phyloP scores from a whole-genome alignment of 345 rosid species.

The Noccaea caerulescens region DNA sequence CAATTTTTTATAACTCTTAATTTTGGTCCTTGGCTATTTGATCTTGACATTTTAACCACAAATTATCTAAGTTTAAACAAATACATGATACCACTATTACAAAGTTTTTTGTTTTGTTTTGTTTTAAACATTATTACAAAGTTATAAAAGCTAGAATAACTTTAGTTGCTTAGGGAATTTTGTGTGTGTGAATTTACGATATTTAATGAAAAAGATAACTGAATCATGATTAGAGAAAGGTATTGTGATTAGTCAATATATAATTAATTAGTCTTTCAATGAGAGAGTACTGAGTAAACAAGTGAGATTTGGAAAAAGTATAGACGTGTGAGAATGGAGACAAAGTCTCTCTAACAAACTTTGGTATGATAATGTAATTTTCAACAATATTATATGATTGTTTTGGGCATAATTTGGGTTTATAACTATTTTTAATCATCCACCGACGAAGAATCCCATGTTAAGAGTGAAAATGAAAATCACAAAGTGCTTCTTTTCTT shows the following conservation, averaged over 20 bases:
- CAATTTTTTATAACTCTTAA: slow-evolving; percentile 10
- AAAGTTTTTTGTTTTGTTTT: neutral
- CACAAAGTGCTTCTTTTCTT: neutral
- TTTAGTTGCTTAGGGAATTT: neutral
- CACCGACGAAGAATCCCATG: slow-evolving; percentile 46
- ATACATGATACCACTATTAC: slow-evolving; percentile 5
- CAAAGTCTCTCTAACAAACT: slow-evolving; percentile 38
- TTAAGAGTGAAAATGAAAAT: slow-evolving; percentile 23
- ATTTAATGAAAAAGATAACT: slow-evolving; percentile 4
- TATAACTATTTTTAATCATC: slow-evolving; percentile 31
- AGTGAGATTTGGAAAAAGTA: slow-evolving; percentile 3
- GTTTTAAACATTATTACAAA: neutral
- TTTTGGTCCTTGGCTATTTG: slow-evolving; percentile 1
- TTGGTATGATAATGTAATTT: slow-evolving; percentile 20
- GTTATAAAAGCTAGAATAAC: neutral
- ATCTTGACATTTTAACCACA: slow-evolving; percentile 30
- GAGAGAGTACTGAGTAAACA: slow-evolving; percentile 29
- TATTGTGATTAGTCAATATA: slow-evolving; percentile 15
- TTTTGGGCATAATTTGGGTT: slow-evolving; percentile 22
- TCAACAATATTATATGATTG: neutral
- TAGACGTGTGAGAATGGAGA: slow-evolving; percentile 34
- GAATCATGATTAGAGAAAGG: slow-evolving; percentile 26
- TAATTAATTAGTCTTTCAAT: slow-evolving; percentile 27
- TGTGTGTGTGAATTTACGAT: slow-evolving; percentile 12
- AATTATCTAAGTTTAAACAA: neutral